Evolutionary conservation across 129 eudicot species (phyloP).

Genomic region (Lactuca saligna): DNA sequence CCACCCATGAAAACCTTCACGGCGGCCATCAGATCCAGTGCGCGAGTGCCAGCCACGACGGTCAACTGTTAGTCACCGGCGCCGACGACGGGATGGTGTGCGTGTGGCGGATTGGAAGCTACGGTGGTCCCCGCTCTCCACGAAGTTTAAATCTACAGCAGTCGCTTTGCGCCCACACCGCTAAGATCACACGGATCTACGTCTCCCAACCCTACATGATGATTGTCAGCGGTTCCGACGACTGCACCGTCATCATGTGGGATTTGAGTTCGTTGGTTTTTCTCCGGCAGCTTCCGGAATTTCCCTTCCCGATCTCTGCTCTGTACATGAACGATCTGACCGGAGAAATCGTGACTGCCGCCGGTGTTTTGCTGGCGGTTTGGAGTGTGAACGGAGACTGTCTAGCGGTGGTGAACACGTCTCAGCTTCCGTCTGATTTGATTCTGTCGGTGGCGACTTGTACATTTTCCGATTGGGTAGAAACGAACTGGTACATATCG

Average conservation of each 20-base stretch:
- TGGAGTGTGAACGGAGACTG: constrained; percentile 96
- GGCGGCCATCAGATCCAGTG: constrained; percentile 84
- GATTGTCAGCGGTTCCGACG: constrained; percentile 95
- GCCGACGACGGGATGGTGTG: constrained; percentile 82
- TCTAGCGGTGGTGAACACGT: constrained; percentile 74
- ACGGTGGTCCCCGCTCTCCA: constrained; percentile 54
- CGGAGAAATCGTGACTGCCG: constrained; percentile 82
- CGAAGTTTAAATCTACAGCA: constrained; percentile 52
- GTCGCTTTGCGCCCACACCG: constrained; percentile 77
- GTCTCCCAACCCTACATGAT: constrained; percentile 94
- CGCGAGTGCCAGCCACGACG: constrained; percentile 80
- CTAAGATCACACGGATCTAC: constrained; percentile 57
- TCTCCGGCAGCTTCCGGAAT: constrained; percentile 83
- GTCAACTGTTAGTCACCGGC: constrained; percentile 75
- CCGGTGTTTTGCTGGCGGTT: constrained; percentile 87
- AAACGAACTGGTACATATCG: constrained; percentile 78
- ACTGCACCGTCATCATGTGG: constrained; percentile 79
- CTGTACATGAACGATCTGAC: constrained; percentile 75
- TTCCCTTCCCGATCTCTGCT: constrained; percentile 82
- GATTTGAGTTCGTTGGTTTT: constrained; percentile 77
- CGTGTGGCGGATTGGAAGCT: constrained; percentile 73
- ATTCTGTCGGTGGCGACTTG: constrained; percentile 67
- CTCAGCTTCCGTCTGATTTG: constrained; percentile 89
- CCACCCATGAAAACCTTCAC: constrained; percentile 96
- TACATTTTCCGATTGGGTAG: constrained; percentile 84